Percentiles rank a stretch among this genome's conserved stretches.
Evolutionary conservation across 768 basidiomycete species (phyloP).

Genomic region (Galerina marginata): DNA sequence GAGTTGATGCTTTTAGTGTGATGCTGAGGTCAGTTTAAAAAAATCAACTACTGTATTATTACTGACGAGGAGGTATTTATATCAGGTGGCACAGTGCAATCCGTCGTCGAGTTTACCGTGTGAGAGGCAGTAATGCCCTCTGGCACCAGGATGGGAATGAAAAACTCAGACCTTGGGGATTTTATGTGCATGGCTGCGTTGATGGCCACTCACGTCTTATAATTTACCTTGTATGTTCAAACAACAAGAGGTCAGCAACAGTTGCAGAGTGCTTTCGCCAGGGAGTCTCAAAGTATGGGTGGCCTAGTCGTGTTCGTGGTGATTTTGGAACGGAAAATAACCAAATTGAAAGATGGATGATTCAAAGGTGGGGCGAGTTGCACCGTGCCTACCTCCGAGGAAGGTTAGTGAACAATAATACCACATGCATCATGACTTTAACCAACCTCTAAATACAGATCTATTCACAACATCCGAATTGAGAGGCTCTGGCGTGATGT

Average conservation of each 20-base stretch:
- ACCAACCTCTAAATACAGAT: no score
- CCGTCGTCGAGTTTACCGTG: constrained; percentile 37
- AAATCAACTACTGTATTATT: no score
- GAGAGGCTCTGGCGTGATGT: constrained; percentile 21
- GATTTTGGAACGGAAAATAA: constrained; percentile 34
- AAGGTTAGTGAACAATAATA: constrained; percentile 7
- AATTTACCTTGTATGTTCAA: constrained; percentile 30
- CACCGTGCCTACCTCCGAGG: constrained; percentile 28
- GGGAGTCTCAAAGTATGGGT: constrained; percentile 28
- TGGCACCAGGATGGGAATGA: constrained; percentile 45
- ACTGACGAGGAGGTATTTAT: no score
- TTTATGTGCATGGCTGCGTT: constrained; percentile 26
- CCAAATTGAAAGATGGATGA: constrained; percentile 21
- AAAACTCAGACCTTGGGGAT: constrained; percentile 37
- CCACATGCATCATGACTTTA: background rate
- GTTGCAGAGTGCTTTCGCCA: constrained; percentile 25
- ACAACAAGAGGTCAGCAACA: constrained; percentile 33
- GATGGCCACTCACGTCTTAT: constrained; percentile 45
- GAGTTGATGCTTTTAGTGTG: no score
- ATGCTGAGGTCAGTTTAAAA: no score
- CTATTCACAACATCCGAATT: constrained; percentile 13
- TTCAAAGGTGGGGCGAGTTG: constrained; percentile 14
- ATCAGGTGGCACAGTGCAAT: no score
- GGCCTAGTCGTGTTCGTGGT: constrained; percentile 34
- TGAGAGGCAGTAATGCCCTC: constrained; percentile 34